Conservation (phyloP, 768 basidiomycete genomes). For the Lactifluus hygrophoroides region DNA sequence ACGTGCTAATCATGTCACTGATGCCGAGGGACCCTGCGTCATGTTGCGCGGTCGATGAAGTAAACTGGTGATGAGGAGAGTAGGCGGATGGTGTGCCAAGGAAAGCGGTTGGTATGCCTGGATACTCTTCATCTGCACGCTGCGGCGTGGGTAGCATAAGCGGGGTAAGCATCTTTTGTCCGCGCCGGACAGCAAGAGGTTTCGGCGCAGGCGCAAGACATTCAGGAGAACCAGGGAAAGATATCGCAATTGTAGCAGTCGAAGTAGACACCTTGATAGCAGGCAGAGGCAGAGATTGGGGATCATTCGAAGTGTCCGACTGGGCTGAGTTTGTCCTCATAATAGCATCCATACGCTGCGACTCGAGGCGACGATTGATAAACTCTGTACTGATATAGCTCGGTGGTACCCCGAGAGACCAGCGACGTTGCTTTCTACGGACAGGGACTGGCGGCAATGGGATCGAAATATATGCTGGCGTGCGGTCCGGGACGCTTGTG, state of each 20-base stretch:
- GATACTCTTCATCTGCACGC: slow-evolving; percentile 27
- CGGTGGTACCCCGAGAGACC: slow-evolving; percentile 18
- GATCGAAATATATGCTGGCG: not conserved
- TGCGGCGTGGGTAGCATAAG: slow-evolving; percentile 22
- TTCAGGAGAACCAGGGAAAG: slow-evolving; percentile 23
- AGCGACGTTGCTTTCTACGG: slow-evolving; percentile 16
- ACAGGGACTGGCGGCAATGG: not conserved
- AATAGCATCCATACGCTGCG: slow-evolving; percentile 5
- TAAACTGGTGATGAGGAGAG: slow-evolving; percentile 26
- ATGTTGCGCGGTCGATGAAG: not conserved
- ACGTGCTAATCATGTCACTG: slow-evolving; percentile 30
- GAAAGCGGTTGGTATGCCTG: slow-evolving; percentile 38
- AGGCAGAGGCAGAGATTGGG: slow-evolving; percentile 21
- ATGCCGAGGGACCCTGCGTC: slow-evolving; percentile 26
- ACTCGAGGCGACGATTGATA: slow-evolving; percentile 10
- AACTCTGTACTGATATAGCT: slow-evolving; percentile 18
- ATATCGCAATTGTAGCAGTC: slow-evolving; percentile 25
- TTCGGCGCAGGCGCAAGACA: not conserved
- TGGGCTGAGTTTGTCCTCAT: not conserved
- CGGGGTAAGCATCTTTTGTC: slow-evolving; percentile 28
- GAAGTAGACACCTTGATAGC: slow-evolving; percentile 30
- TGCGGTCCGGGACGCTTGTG: not conserved
- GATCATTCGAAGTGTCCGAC: slow-evolving; percentile 1
- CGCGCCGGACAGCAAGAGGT: slow-evolving; percentile 34
- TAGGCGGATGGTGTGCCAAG: slow-evolving; percentile 30